phyloP scores from a whole-genome alignment of 176 grass and related monocot species.

The Bromus sterilis region DNA sequence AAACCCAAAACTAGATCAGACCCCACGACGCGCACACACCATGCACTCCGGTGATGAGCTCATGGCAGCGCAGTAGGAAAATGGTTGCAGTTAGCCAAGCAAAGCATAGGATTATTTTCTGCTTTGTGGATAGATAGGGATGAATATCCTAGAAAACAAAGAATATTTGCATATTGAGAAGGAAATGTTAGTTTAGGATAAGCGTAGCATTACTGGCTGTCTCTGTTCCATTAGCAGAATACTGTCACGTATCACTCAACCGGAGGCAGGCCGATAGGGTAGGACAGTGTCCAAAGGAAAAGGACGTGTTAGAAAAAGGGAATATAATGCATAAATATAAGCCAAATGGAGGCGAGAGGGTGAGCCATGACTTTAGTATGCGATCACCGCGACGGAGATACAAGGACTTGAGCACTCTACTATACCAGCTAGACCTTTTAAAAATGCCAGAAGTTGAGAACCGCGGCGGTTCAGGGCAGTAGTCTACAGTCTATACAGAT shows the following conservation, averaged over 20 bases:
- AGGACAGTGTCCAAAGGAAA: not conserved
- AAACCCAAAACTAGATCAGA: not conserved
- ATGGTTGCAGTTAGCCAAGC: not conserved
- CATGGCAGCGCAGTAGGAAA: not conserved
- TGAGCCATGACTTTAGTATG: not conserved
- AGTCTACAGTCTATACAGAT: too few relatives aligned
- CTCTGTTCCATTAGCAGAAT: not conserved
- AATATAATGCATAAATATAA: not conserved
- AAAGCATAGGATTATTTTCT: too few relatives aligned
- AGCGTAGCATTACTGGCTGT: not conserved
- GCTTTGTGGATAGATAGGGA: not conserved
- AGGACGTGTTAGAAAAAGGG: not conserved
- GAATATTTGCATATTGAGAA: not conserved
- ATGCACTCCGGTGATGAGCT: not conserved
- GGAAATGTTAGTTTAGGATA: not conserved
- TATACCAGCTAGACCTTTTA: not conserved
- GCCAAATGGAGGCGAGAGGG: not conserved
- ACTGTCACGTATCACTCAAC: not conserved
- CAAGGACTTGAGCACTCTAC: not conserved
- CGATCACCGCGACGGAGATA: not conserved
- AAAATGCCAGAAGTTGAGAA: not conserved
- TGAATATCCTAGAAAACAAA: not conserved
- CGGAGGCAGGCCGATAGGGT: slow-evolving; percentile 9
- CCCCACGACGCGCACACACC: not conserved
- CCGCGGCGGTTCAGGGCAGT: not conserved